A percentile compares a stretch with the other conserved stretches of the same genome.
These are phyloP conservation scores for Helotiales sp. DNA, from an alignment of 2,329 filamentous ascomycete species.

Conservation along the genomic window DNA sequence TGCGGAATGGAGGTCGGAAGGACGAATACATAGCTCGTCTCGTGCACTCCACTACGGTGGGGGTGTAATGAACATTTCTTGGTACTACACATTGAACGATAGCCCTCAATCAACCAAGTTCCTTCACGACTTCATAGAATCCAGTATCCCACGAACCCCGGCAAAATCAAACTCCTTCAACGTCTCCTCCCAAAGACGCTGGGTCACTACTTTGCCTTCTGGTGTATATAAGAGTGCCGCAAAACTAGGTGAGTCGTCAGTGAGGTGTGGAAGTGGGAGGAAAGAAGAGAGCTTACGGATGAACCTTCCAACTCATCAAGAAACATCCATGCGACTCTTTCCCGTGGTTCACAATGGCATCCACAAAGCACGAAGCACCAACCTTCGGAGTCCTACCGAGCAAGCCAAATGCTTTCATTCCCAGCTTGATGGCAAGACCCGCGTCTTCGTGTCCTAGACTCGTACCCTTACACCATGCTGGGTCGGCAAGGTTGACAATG, in stretches of 20 bases:
- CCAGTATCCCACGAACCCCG: conserved; percentile 14
- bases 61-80: no score
- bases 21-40: no score
- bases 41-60: no score
- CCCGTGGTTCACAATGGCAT: conserved; percentile 47
- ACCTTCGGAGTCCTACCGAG: conserved; percentile 37
- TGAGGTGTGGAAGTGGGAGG: neutral
- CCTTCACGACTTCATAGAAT: conserved; percentile 6
- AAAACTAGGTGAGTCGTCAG: conserved; percentile 30
- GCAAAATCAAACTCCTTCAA: conserved; percentile 39
- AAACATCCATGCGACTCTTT: conserved; percentile 52
- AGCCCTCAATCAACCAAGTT: neutral
- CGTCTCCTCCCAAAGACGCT: conserved; percentile 43
- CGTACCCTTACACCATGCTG: conserved; percentile 41
- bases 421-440: conserved; percentile 18
- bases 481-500: conserved; percentile 39
- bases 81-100: no score
- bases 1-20: no score
- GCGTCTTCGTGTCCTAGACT: conserved; percentile 38
- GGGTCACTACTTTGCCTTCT: conserved; percentile 37
- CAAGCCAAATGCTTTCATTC: conserved; percentile 27
- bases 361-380: conserved; percentile 48
- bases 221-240: conserved; percentile 35
- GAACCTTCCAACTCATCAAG: conserved; percentile 48
- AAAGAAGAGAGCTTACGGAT: conserved; percentile 40